Base-by-base conservation (phyloP, 768 basidiomycete species). In the Tricholoma matsutake region DNA sequence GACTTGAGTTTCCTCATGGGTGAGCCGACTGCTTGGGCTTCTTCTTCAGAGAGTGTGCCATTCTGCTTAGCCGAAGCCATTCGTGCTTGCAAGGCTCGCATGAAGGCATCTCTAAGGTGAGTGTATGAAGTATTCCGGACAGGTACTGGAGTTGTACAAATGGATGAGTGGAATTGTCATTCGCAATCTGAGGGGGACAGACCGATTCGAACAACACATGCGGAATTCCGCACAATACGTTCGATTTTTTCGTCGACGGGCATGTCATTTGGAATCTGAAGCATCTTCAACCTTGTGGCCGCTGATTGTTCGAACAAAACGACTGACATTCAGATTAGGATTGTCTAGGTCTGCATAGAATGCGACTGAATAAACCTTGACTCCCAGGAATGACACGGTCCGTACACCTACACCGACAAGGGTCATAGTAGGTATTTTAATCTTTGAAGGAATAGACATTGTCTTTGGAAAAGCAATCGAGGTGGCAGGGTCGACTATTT, bases 281-380 rank as follows among this genome's bases (percentile, higher is more conserved):
- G 25, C 37, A 28, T 41, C 4, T 37, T 43, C 37, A 61, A 32
- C 35, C 41, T 28, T n/a, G 14, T n/a, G 32, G 53, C 18, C 16
- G 25, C 54, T 25, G 53, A 8, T 51, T 34, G 37, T n/a, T 41
- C 39, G 45, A 3, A 8, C 29, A 31, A 35, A 54, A 37, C 18
- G 9, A 68, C 76, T 56, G 56, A 89, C 88, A 57, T 81, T 80
- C 60, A 91, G 78, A 43, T 78, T 80, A 0, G 87, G 83, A 62
- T 86, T 83, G n/a, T 77, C 67, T 47, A 94, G 75, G 70, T 96
- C 93, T 6, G 92, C 89, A 72, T 96, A 97, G 75, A 97, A 94
- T 2, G 84, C 95, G 34, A 93, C 86, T 10, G 89, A 90, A 74
- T 97, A 97, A 14, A 96, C 94, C 69, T 92, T 86, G 64, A 97